A percentile compares a stretch with the other conserved stretches of the same genome.
Conservation (phyloP, 306 rosid species). For the Rosa multiflora region DNA sequence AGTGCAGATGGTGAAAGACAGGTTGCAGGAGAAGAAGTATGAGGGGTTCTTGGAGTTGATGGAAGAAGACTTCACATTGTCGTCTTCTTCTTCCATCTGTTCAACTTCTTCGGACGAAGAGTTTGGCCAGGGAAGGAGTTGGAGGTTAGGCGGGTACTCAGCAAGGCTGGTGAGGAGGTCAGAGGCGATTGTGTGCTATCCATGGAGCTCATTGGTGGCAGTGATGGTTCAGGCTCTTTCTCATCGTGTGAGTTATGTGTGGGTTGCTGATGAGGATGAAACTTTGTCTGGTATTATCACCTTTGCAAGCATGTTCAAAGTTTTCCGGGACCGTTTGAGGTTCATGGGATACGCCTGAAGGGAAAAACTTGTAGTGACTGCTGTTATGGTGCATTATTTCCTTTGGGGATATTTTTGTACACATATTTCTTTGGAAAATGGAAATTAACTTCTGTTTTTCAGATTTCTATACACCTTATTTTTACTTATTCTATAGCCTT, state of each 20-base stretch:
- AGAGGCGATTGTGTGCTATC: conserved; percentile 72
- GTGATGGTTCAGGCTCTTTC: conserved; percentile 89
- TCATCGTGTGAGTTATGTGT: conserved; percentile 65
- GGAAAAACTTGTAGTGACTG: not conserved
- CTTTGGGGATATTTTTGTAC: not conserved
- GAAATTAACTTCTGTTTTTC: not conserved
- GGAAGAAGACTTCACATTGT: conserved; percentile 49
- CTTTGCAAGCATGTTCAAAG: conserved; percentile 54
- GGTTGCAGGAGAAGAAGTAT: conserved; percentile 46
- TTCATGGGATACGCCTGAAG: conserved; percentile 25
- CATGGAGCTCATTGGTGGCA: conserved; percentile 81
- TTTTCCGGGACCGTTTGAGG: conserved; percentile 62
- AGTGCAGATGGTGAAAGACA: conserved; percentile 62
- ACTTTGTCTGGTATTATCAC: conserved; percentile 71
- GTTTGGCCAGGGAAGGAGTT: conserved; percentile 42
- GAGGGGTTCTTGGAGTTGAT: conserved; percentile 51
- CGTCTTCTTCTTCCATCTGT: conserved; percentile 48
- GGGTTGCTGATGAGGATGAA: conserved; percentile 85
- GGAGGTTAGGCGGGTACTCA: conserved; percentile 49
- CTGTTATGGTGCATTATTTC: not conserved
- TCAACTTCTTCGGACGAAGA: conserved; percentile 83
- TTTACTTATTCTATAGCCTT: not conserved
- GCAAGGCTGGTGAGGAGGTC: conserved; percentile 58
- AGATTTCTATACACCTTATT: not conserved
- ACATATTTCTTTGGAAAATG: not conserved